Evolutionary conservation across 2,329 filamentous ascomycete genomes (phyloP).

Genomic region (Aspergillus neoniger): DNA sequence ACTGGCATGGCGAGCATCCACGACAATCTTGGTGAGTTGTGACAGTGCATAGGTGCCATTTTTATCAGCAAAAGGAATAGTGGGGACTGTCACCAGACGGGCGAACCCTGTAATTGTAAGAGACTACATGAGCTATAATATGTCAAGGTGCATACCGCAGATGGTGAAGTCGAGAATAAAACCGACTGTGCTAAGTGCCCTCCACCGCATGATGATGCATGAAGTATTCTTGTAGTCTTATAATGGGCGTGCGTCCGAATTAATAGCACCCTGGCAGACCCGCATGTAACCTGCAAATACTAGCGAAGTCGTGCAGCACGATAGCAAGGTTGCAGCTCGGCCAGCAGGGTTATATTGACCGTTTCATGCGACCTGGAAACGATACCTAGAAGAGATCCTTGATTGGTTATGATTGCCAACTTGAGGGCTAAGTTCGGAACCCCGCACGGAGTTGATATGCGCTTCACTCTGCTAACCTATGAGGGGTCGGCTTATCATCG

Average conservation of each 20-base stretch:
- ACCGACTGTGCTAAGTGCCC: background rate
- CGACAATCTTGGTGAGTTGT: conserved; percentile 7
- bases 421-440: background rate
- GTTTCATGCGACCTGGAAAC: background rate
- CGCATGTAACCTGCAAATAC: background rate
- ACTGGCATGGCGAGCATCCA: conserved; percentile 48
- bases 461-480: background rate
- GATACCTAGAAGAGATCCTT: background rate
- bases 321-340: conserved; percentile 2
- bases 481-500: background rate
- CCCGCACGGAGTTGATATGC: background rate
- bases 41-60: background rate
- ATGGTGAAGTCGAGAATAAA: background rate
- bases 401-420: background rate
- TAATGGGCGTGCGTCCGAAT: background rate
- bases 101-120: background rate
- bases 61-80: background rate
- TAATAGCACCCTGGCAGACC: background rate
- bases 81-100: background rate
- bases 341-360: background rate
- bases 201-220: background rate
- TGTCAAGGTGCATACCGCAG: background rate
- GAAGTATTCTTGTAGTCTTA: background rate
- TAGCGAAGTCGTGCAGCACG: background rate
- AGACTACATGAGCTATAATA: background rate